Conservation (phyloP, 2,329 filamentous ascomycete genomes). For the Aspergillus quadrilineatus region DNA sequence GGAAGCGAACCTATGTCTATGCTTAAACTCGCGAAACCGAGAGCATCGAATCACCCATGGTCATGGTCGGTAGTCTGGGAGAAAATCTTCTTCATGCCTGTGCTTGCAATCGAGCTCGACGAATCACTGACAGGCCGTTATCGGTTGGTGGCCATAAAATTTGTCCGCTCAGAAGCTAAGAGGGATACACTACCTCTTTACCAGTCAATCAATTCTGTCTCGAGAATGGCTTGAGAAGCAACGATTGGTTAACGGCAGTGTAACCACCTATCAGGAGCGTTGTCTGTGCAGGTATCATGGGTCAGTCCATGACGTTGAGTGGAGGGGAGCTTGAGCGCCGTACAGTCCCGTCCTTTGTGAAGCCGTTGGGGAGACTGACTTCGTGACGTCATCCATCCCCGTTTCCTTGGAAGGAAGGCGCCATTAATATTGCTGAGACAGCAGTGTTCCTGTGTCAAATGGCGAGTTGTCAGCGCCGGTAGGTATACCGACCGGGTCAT, state of each 20-base stretch:
- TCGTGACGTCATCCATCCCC: neutral
- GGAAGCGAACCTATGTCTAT: too few species aligned
- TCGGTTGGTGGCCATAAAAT: neutral
- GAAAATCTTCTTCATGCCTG: constrained; percentile 4
- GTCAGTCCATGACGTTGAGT: neutral
- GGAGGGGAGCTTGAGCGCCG: neutral
- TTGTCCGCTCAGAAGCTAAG: constrained; percentile 4
- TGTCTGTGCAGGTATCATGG: constrained; percentile 2
- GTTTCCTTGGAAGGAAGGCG: constrained; percentile 1
- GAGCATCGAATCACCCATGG: neutral
- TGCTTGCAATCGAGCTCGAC: neutral
- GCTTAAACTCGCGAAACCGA: neutral
- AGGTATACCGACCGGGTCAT: neutral
- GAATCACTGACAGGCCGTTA: constrained; percentile 2
- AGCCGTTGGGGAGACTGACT: neutral
- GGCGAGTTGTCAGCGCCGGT: neutral
- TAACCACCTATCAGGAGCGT: neutral
- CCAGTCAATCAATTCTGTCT: constrained; percentile 6
- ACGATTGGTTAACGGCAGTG: constrained; percentile 3
- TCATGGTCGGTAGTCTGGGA: neutral
- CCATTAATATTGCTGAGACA: neutral
- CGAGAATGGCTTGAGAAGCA: neutral
- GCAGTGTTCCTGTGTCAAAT: neutral
- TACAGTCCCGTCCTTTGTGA: neutral
- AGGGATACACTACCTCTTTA: constrained; percentile 1